These are phyloP conservation scores for Mortierella sp. DNA, from an alignment of 371 early-diverging fungal genomes.

Conservation along the genomic window DNA sequence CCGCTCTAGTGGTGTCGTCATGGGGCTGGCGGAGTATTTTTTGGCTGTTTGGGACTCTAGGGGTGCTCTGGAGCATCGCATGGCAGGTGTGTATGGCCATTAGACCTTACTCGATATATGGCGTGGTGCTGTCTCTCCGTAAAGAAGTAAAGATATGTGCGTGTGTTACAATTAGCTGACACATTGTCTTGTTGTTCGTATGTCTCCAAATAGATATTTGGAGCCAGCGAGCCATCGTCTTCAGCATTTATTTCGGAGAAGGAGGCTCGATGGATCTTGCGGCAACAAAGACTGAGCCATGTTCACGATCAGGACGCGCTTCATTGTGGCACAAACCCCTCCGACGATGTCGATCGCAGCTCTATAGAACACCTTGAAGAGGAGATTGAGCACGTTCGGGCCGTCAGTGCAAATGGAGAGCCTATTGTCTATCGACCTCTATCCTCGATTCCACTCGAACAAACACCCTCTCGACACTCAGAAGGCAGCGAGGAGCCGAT, in stretches of 20 bases:
- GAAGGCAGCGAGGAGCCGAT: not conserved
- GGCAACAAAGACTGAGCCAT: slow-evolving; percentile 32
- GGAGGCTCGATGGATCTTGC: slow-evolving; percentile 40
- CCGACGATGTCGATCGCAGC: not conserved
- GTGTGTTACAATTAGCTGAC: not conserved
- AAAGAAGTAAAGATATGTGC: not conserved
- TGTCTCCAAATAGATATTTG: slow-evolving; percentile 33
- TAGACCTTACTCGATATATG: not conserved
- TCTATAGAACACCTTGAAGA: not conserved
- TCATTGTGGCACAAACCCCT: not conserved
- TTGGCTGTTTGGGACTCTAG: slow-evolving; percentile 56
- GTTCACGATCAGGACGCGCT: not conserved
- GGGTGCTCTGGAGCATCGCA: slow-evolving; percentile 39
- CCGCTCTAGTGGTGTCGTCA: slow-evolving; percentile 50
- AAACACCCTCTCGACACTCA: slow-evolving; percentile 7
- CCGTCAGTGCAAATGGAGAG: slow-evolving; percentile 7
- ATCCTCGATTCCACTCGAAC: not conserved
- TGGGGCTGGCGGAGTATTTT: slow-evolving; percentile 60
- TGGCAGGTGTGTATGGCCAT: slow-evolving; percentile 41
- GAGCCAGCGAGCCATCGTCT: slow-evolving; percentile 44
- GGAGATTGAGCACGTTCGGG: not conserved
- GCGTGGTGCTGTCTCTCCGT: not conserved
- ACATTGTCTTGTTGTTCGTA: not conserved
- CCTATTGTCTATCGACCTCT: slow-evolving; percentile 7
- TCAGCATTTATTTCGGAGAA: slow-evolving; percentile 38